These are phyloP conservation scores for Phlebiopsis gigantea DNA, from an alignment of 768 basidiomycete genomes.

Conservation along the genomic window DNA sequence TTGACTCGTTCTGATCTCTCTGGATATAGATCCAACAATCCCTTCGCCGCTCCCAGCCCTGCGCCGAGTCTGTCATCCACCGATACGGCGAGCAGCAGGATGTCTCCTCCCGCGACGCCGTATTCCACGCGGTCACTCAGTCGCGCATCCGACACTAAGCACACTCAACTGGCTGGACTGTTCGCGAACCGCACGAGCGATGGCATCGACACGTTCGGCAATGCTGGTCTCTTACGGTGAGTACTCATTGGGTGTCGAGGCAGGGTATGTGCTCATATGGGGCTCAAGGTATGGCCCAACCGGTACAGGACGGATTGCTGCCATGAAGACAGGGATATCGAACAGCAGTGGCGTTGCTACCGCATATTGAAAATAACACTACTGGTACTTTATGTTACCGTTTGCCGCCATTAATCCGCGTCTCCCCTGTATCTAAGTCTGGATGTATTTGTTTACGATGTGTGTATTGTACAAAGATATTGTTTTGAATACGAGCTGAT, in stretches of 20 bases:
- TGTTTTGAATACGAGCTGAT: not conserved
- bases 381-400: not conserved
- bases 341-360: not conserved
- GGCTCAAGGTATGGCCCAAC: constrained; percentile 15
- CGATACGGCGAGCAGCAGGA: constrained; percentile 9
- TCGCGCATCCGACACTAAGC: constrained; percentile 48
- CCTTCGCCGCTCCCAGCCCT: constrained; percentile 25
- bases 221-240: constrained; percentile 64
- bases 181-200: constrained; percentile 81
- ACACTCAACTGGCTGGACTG: constrained; percentile 64
- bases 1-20: constrained; percentile 38
- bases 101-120: constrained; percentile 28
- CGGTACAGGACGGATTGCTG: constrained; percentile 18
- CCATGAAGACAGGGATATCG: constrained; percentile 18
- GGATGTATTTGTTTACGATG: constrained; percentile 3
- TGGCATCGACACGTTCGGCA: constrained; percentile 92
- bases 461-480: not conserved
- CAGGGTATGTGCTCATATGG: not conserved
- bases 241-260: constrained; percentile 9
- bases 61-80: constrained; percentile 27
- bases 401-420: not conserved
- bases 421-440: not conserved
- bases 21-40: constrained; percentile 20
- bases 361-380: not conserved
- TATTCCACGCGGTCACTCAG: constrained; percentile 26